These are phyloP conservation scores for Penicillium olsonii DNA, from an alignment of 2,329 filamentous ascomycete genomes.

Conservation along the genomic window DNA sequence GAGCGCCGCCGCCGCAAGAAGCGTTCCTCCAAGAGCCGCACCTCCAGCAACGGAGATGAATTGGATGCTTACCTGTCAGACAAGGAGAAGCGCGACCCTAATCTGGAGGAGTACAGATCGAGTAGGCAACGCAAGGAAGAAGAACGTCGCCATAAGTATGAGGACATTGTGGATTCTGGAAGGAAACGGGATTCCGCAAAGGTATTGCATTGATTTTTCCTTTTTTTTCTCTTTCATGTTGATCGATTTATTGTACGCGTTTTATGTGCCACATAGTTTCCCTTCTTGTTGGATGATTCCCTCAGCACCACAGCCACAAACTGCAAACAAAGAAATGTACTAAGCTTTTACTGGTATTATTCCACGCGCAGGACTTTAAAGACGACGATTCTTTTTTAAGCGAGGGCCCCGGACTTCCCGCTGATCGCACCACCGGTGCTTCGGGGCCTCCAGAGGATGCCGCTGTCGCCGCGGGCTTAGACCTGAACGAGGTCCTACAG, in stretches of 20 bases:
- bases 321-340: slow-evolving; percentile 31
- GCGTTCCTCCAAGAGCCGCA: slow-evolving; percentile 42
- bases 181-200: slow-evolving; percentile 36
- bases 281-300: slow-evolving; percentile 21
- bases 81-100: slow-evolving; percentile 45
- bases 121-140: slow-evolving; percentile 39
- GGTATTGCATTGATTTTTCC: slow-evolving; percentile 40
- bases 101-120: slow-evolving; percentile 35
- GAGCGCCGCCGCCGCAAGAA: slow-evolving; percentile 49
- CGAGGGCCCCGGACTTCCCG: slow-evolving; percentile 61
- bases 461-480: slow-evolving; percentile 16
- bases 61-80: slow-evolving; percentile 45
- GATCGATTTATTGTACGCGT: slow-evolving; percentile 28
- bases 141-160: slow-evolving; percentile 38
- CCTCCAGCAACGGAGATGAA: slow-evolving; percentile 46
- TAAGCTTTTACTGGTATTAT: slow-evolving; percentile 30
- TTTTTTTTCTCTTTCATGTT: slow-evolving; percentile 28
- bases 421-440: slow-evolving; percentile 43
- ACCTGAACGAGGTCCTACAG: slow-evolving; percentile 23
- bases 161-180: slow-evolving; percentile 38
- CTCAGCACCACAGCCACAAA: slow-evolving; percentile 17
- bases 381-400: slow-evolving; percentile 62
- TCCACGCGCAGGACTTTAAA: slow-evolving; percentile 42
- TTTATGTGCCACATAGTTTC: slow-evolving; percentile 31
- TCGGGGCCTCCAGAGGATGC: slow-evolving; percentile 41